These are phyloP conservation scores for Nannochloropsis salina DNA, from an alignment of 108 stramenopile species.

Conservation along the genomic window DNA sequence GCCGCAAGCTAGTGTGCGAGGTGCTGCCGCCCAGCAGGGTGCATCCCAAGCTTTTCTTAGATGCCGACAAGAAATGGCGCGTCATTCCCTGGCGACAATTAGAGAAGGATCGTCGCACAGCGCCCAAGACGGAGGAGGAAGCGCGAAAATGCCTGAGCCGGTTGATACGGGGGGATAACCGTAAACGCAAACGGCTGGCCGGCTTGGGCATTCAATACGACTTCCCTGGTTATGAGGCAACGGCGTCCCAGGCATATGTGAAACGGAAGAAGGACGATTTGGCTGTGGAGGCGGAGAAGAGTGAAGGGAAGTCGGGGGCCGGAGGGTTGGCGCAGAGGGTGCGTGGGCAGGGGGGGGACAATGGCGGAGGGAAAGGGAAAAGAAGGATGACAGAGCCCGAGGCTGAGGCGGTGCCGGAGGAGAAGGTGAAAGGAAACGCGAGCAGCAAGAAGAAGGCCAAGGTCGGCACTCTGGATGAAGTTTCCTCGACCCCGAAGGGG, in stretches of 20 bases:
- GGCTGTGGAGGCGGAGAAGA: neutral
- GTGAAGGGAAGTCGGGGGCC: neutral
- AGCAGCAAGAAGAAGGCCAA: neutral
- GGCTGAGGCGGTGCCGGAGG: neutral
- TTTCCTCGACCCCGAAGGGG: neutral
- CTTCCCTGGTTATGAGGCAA: constrained; percentile 44
- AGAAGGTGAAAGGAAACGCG: neutral
- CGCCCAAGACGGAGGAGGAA: neutral
- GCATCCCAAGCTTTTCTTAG: constrained; percentile 38
- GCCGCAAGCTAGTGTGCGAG: constrained; percentile 74
- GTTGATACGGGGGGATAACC: constrained; percentile 29
- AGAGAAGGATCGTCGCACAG: neutral
- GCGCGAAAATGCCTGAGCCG: constrained; percentile 8
- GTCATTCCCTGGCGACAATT: constrained; percentile 17
- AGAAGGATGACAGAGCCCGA: neutral
- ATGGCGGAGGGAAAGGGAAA: neutral
- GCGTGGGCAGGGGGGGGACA: neutral
- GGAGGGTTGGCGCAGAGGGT: no score
- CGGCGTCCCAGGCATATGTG: neutral
- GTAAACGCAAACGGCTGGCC: constrained; percentile 25
- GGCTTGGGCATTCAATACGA: constrained; percentile 43
- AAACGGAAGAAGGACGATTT: constrained; percentile 15
- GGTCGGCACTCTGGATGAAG: neutral
- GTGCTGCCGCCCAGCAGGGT: constrained; percentile 53
- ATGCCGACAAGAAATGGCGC: constrained; percentile 25